Evolutionary conservation across 2,329 filamentous ascomycete genomes (phyloP), one percentile per base, ranked within the genome.

Genomic region (Coniella lustricola): DNA sequence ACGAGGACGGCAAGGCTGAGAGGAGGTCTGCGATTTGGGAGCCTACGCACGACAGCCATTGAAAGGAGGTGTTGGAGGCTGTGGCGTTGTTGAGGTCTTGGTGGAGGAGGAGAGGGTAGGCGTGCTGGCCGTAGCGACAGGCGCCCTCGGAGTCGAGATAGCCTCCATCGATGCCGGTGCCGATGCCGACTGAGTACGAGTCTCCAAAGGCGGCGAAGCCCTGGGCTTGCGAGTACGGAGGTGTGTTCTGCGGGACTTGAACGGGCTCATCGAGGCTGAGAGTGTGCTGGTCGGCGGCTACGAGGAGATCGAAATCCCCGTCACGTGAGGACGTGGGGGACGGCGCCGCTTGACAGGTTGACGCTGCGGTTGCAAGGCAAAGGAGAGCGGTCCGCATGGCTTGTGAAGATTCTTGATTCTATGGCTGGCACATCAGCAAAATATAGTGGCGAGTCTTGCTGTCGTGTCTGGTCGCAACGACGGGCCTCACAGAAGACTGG

Each of bases 101-200:
- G 33, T 64, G 59, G 42, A 74, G 65, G 22, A 75, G 60, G 38
- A 59, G 55, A 10, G 68, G 64, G 48, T 74, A 68, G n/a, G 68
- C 67, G 46, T 69, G 64, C 22, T 62, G 51, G 34, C 71, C 70
- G 21, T 59, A 67, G 18, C 70, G 66, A 55, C 71, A 74, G 37
- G 65, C 60, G 39, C 69, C 62, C 18, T 52, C 50, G 8, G 40
- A 10, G 18, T 39, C 25, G 12, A 52, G 40, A 49, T 72, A 68
- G 13, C 61, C 59, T 34, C 62, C 66, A 35, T 70, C 64, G 37
- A 68, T 46, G 37, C 65, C 65, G 3, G 72, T 74, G 46, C 71
- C 72, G 49, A 74, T 74, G 29, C 71, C 71, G 3, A 71, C 70
- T 41, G 67, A 70, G 55, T 74, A 75, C 5, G 70, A 73, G 53